phyloP scores from a whole-genome alignment of 129 eudicot species.

The Cynara cardunculus region DNA sequence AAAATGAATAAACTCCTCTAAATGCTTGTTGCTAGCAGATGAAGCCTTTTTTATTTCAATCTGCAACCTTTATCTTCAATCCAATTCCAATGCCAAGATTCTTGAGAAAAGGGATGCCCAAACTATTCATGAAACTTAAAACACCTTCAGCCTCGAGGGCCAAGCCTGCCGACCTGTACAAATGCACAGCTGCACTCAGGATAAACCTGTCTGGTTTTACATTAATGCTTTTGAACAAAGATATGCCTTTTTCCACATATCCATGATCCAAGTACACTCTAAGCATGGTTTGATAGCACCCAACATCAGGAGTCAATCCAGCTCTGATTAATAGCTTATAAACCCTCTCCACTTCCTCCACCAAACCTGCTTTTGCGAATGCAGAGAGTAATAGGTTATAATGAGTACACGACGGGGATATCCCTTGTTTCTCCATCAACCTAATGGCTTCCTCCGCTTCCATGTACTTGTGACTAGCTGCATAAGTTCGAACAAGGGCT shows the following conservation, averaged over 20 bases:
- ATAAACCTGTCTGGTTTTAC: slow-evolving; percentile 58
- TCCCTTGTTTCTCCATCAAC: slow-evolving; percentile 59
- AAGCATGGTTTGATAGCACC: slow-evolving; percentile 50
- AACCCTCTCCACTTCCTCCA: slow-evolving; percentile 65
- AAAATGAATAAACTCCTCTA: neutral
- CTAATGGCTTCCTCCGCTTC: slow-evolving; percentile 63
- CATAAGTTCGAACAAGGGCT: slow-evolving; percentile 62
- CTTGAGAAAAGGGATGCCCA: slow-evolving; percentile 43
- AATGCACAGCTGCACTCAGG: slow-evolving; percentile 73
- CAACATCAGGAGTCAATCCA: slow-evolving; percentile 56
- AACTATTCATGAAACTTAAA: slow-evolving; percentile 43
- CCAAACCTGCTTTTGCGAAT: slow-evolving; percentile 46
- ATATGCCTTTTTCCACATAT: slow-evolving; percentile 60
- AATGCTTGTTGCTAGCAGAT: neutral
- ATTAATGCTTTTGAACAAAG: slow-evolving; percentile 48
- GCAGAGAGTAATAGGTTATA: slow-evolving; percentile 49
- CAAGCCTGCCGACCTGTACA: slow-evolving; percentile 59
- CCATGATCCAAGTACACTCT: slow-evolving; percentile 73
- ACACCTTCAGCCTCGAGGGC: slow-evolving; percentile 39
- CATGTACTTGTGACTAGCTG: slow-evolving; percentile 31
- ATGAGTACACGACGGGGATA: slow-evolving; percentile 63
- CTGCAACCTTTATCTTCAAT: slow-evolving; percentile 28
- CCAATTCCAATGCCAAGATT: slow-evolving; percentile 64
- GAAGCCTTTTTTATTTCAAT: neutral
- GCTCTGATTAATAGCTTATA: slow-evolving; percentile 24